phyloP scores from a whole-genome alignment of 257 asterid species.

The Paraleonurus japonicus region DNA sequence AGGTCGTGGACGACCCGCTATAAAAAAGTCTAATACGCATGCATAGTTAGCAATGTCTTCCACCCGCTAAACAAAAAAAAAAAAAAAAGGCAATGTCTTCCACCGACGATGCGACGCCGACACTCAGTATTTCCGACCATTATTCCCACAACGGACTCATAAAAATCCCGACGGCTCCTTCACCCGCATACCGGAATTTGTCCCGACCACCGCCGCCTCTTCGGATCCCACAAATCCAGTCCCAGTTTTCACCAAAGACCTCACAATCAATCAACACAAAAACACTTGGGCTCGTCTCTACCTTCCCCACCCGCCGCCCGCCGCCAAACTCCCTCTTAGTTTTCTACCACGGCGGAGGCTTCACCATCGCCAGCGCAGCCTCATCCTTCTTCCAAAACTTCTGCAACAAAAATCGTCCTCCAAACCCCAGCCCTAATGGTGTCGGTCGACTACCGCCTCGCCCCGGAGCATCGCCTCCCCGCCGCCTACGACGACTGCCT shows the following conservation, averaged over 20 bases:
- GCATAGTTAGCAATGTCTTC: neutral
- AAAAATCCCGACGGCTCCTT: constrained; percentile 19
- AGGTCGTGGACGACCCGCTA: too few relatives aligned
- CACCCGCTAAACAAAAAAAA: too few relatives aligned
- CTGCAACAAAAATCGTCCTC: constrained; percentile 14
- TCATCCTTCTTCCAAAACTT: constrained; percentile 13
- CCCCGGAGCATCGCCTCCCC: constrained; percentile 64
- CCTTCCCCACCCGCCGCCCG: constrained; percentile 10
- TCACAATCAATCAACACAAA: constrained; percentile 6
- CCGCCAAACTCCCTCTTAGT: constrained; percentile 36
- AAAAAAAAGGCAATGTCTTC: too few relatives aligned
- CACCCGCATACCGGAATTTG: neutral
- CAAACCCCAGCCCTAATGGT: constrained; percentile 40
- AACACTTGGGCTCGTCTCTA: constrained; percentile 14
- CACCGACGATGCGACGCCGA: neutral
- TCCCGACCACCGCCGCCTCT: neutral
- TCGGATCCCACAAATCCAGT: neutral
- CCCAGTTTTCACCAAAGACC: neutral
- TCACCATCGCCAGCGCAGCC: constrained; percentile 27
- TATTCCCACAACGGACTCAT: neutral
- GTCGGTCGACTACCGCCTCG: constrained; percentile 51
- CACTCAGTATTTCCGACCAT: neutral
- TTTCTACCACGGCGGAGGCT: constrained; percentile 60
- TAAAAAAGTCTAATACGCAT: too few relatives aligned
- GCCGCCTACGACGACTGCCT: constrained; percentile 59